These are phyloP conservation scores for Neonectria sp. DNA, from an alignment of 2,329 filamentous ascomycete genomes.

Conservation along the genomic window DNA sequence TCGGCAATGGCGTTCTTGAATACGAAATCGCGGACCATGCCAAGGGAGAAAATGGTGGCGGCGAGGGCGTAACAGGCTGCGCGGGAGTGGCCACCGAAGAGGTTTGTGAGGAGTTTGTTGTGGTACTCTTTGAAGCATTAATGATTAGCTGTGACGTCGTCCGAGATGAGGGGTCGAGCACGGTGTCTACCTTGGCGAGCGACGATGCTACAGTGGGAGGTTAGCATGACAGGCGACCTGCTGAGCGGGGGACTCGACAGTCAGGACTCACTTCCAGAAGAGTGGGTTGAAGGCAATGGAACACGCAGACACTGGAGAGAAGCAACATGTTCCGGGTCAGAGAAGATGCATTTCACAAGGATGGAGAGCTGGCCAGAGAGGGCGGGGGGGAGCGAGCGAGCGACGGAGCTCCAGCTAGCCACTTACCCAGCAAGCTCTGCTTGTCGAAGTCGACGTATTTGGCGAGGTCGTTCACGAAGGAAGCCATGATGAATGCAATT, in stretches of 20 bases:
- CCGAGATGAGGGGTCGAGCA: neutral
- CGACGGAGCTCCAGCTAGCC: conserved; percentile 13
- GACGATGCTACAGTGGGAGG: conserved; percentile 73
- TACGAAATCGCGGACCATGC: conserved; percentile 88
- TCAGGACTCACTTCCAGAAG: conserved; percentile 94
- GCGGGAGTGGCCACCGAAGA: conserved; percentile 84
- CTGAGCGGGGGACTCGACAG: conserved; percentile 17
- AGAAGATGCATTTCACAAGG: conserved; percentile 19
- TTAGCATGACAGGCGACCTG: conserved; percentile 50
- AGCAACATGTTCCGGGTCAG: conserved; percentile 33
- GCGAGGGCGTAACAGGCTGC: conserved; percentile 93
- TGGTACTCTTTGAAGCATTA: conserved; percentile 79
- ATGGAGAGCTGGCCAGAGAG: conserved; percentile 35
- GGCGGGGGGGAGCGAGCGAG: conserved; percentile 12
- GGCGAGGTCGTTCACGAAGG: conserved; percentile 61
- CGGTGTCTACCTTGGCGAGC: conserved; percentile 79
- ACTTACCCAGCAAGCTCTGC: conserved; percentile 76
- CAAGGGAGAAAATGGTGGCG: conserved; percentile 89
- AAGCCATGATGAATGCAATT: conserved; percentile 55
- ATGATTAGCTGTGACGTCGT: conserved; percentile 34
- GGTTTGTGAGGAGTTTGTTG: conserved; percentile 88
- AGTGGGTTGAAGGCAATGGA: conserved; percentile 96
- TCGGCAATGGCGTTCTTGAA: conserved; percentile 88
- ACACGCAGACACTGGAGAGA: conserved; percentile 79
- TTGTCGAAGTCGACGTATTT: conserved; percentile 79